Conservation (phyloP, 2,329 filamentous ascomycete species). For the Talaromyces piceae region DNA sequence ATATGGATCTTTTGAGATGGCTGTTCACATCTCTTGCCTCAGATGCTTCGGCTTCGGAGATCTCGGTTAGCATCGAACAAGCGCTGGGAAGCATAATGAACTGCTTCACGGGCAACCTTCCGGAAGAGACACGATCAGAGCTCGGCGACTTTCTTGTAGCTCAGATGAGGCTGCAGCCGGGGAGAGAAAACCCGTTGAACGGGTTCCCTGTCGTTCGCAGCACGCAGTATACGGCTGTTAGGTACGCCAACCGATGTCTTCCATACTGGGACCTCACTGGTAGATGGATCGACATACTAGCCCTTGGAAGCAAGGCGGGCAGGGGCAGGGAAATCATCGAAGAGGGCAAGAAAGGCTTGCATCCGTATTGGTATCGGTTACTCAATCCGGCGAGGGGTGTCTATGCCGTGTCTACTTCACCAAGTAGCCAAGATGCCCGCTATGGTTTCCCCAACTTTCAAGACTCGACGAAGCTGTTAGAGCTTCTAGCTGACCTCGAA, state of each 20-base stretch:
- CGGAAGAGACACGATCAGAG: slow-evolving; percentile 34
- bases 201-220: slow-evolving; percentile 54
- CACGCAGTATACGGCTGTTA: slow-evolving; percentile 71
- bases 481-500: slow-evolving; percentile 19
- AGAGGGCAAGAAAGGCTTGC: slow-evolving; percentile 80
- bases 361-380: slow-evolving; percentile 65
- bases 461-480: slow-evolving; percentile 17
- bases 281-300: slow-evolving; percentile 83
- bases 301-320: slow-evolving; percentile 54
- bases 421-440: slow-evolving; percentile 43
- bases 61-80: slow-evolving; percentile 82
- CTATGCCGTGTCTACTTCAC: slow-evolving; percentile 38
- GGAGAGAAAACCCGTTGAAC: slow-evolving; percentile 30
- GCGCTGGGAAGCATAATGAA: slow-evolving; percentile 72
- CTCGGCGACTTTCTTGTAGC: slow-evolving; percentile 55
- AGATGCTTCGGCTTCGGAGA: slow-evolving; percentile 64
- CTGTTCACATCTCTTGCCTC: slow-evolving; percentile 76
- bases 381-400: slow-evolving; percentile 47
- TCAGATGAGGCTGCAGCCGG: slow-evolving; percentile 53
- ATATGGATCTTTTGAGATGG: slow-evolving; percentile 57
- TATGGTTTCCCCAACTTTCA: slow-evolving; percentile 34
- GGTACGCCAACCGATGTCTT: slow-evolving; percentile 84
- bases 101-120: slow-evolving; percentile 44
- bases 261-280: slow-evolving; percentile 70
- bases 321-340: slow-evolving; percentile 79